A percentile compares a stretch with the other conserved stretches of the same genome.
phyloP scores from a whole-genome alignment of 352 stramenopile species.

The Globisporangium nagaii region DNA sequence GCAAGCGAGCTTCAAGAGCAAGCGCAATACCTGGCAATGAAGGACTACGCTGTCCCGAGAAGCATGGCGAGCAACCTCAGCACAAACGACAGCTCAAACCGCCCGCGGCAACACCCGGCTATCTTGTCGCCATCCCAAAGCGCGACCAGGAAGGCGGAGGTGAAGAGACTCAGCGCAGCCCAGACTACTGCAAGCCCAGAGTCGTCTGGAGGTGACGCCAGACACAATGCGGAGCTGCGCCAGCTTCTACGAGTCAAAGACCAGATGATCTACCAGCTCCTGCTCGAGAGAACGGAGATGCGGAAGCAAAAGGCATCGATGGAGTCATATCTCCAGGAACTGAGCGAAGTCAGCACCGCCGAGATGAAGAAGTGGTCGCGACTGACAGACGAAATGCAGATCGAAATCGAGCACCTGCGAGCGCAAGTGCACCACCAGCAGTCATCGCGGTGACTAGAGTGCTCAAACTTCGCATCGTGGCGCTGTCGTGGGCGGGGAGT shows the following conservation, averaged over 20 bases:
- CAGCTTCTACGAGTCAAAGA: slow-evolving; percentile 64
- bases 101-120: not conserved
- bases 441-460: not conserved
- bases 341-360: slow-evolving; percentile 63
- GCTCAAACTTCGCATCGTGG: not conserved
- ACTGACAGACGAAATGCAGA: slow-evolving; percentile 80
- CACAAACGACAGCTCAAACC: not conserved
- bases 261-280: slow-evolving; percentile 78
- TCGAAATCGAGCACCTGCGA: slow-evolving; percentile 64
- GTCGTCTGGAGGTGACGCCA: not conserved
- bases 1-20: slow-evolving; percentile 29
- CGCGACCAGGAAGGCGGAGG: not conserved
- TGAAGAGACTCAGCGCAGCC: not conserved
- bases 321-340: slow-evolving; percentile 50
- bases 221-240: slow-evolving; percentile 18
- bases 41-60: slow-evolving; percentile 18
- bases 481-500: too few species aligned
- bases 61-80: not conserved
- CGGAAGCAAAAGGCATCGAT: slow-evolving; percentile 40
- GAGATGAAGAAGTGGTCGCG: slow-evolving; percentile 83
- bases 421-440: slow-evolving; percentile 13
- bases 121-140: not conserved
- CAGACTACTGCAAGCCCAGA: not conserved
- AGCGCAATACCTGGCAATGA: slow-evolving; percentile 48
- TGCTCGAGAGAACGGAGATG: slow-evolving; percentile 58